Base-by-base conservation (phyloP, 805 yeast genomes). In the Zygosaccharomyces kombuchaensis region DNA sequence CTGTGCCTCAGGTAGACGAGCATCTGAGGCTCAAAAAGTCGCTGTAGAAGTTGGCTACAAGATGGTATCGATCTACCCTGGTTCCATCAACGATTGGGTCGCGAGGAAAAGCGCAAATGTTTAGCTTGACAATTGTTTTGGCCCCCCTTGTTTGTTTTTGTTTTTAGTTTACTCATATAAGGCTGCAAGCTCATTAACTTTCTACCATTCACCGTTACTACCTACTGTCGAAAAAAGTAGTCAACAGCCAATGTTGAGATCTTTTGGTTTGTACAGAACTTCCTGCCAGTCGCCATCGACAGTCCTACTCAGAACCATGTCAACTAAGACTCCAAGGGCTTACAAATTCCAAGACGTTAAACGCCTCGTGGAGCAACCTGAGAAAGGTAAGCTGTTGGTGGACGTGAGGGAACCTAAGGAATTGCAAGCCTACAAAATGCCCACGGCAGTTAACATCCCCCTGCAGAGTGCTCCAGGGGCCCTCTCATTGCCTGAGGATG, bases 321-420 rank as follows among this genome's bases (percentile, higher is more conserved):
- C 59, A 17, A 44, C 57, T 17, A 46, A 47, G 30, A 48, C 48
- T 23, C 81, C 85, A 42, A 74, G 73, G 52, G 51, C 67, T 34
- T 80, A 78, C 62, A 67, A 69, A 25, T 83, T 77, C 62, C 67
- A 73, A 9, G 75, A 72, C 27, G 68, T 83, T 50, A 68, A 72
- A 55, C 62, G 68, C n/a, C 61, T 85, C 19, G 70, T 75, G 9
- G 55, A 55, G 19, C 65, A 70, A 50, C 78, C 80, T 4, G 72
- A 70, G 44, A 72, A 78, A 12, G 68, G 70, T 12, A 67, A 75
- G 30, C 73, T 87, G 34, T 67, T 91, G 31, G 81, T 91, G 19
- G 99, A 91, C 62, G 97, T 87, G 16, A 81, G 99, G 63, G 98
- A 91, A 71, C 96, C 97, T 5, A 75, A 72, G 21, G 99, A 91